phyloP scores from a whole-genome alignment of 164 flowering plant genomes.

The Vitis cinerea region DNA sequence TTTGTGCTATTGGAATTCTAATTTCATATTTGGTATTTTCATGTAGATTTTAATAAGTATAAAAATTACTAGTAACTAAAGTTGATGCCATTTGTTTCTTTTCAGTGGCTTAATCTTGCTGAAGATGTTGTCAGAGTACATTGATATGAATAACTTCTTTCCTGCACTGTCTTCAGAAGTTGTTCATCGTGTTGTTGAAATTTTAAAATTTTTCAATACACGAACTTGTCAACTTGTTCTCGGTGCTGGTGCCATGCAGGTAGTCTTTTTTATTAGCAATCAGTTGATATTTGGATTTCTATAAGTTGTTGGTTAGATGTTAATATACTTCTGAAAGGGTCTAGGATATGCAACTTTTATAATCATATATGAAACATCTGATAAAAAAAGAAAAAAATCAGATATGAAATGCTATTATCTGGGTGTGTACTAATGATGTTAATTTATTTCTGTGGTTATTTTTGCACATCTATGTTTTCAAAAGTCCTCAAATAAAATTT shows the following conservation, averaged over 20 bases:
- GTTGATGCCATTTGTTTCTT: not conserved
- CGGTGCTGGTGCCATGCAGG: constrained; percentile 99
- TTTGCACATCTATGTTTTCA: no score
- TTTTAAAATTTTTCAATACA: constrained; percentile 85
- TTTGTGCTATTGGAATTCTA: not conserved
- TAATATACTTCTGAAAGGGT: not conserved
- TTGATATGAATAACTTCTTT: constrained; percentile 77
- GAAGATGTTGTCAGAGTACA: constrained; percentile 97
- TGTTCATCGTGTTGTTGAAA: constrained; percentile 88
- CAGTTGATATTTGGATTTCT: not conserved
- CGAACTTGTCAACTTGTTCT: constrained; percentile 94
- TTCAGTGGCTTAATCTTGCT: constrained; percentile 93
- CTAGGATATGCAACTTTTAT: not conserved
- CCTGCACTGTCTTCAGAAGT: constrained; percentile 82
- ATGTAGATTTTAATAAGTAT: not conserved
- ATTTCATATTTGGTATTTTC: not conserved
- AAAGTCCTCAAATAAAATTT: no score
- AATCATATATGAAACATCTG: not conserved
- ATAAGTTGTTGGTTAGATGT: not conserved
- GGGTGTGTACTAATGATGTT: no score
- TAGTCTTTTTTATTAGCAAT: constrained; percentile 15
- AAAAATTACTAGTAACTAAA: no score
- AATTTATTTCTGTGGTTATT: no score
- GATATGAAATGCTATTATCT: no score
- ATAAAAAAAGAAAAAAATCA: no score